These are phyloP conservation scores for Cornus florida DNA, from an alignment of 148 eudicot genomes.

Conservation along the genomic window DNA sequence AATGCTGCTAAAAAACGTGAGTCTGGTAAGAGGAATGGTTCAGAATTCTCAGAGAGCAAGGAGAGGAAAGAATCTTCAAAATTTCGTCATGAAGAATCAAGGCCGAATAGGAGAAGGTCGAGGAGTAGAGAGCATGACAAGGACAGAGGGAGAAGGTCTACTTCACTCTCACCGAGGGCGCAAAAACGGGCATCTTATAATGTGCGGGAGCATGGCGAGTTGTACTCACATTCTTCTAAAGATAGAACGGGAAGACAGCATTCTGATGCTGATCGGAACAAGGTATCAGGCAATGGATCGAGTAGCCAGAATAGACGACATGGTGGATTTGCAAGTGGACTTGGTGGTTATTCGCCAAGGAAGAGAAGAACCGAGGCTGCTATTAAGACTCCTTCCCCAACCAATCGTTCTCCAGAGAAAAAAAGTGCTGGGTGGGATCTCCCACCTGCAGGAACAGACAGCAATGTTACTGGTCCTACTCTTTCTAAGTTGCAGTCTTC, in stretches of 20 bases:
- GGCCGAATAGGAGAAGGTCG: conserved; percentile 65
- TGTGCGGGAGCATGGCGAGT: conserved; percentile 44
- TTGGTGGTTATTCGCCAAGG: conserved; percentile 97
- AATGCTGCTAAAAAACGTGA: conserved; percentile 49
- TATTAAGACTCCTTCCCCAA: conserved; percentile 79
- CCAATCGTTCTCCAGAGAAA: conserved; percentile 73
- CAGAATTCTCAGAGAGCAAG: conserved; percentile 44
- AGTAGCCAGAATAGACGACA: conserved; percentile 50
- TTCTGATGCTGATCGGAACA: conserved; percentile 59
- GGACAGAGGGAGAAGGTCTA: conserved; percentile 57
- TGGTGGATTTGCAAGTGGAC: conserved; percentile 64
- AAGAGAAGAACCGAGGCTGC: conserved; percentile 89
- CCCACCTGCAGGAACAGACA: conserved; percentile 44
- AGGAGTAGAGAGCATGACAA: conserved; percentile 72
- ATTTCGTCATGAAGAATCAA: conserved; percentile 47
- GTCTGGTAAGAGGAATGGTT: conserved; percentile 39
- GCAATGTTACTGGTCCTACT: conserved; percentile 24
- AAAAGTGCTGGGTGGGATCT: conserved; percentile 77
- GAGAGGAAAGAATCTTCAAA: conserved; percentile 35
- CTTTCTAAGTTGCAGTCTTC: conserved; percentile 41
- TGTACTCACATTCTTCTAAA: conserved; percentile 45
- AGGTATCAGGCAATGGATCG: conserved; percentile 55
- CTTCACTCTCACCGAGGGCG: conserved; percentile 61
- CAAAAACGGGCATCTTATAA: conserved; percentile 47
- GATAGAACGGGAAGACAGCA: conserved; percentile 53